Percentiles rank a stretch among this genome's conserved stretches.
These are phyloP conservation scores for Suillus alpinus DNA, from an alignment of 768 basidiomycete genomes.

Conservation along the genomic window DNA sequence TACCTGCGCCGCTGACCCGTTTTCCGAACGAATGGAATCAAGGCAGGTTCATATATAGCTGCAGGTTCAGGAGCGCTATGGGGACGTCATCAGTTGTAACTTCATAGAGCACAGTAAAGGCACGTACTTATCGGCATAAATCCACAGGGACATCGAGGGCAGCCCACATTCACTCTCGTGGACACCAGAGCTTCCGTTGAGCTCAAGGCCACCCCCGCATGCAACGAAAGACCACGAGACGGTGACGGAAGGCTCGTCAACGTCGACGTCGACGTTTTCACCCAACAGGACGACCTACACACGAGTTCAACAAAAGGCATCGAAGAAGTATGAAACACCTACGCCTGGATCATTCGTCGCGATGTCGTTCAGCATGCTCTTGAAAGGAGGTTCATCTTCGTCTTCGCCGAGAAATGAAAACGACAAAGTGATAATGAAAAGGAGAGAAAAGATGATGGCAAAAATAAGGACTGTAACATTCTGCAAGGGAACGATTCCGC, in stretches of 20 bases:
- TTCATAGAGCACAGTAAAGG: neutral
- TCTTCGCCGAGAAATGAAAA: constrained; percentile 47
- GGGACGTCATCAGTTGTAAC: neutral
- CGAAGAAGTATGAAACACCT: constrained; percentile 13
- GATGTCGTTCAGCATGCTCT: constrained; percentile 36
- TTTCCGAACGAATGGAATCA: constrained; percentile 41
- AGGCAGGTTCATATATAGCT: constrained; percentile 42
- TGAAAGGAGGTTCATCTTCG: constrained; percentile 41
- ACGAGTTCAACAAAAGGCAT: neutral
- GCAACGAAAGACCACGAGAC: constrained; percentile 56
- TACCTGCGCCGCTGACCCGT: constrained; percentile 45
- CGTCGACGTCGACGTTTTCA: constrained; percentile 55
- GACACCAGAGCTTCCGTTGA: constrained; percentile 43
- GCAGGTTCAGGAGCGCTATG: constrained; percentile 35
- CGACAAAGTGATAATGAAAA: constrained; percentile 48
- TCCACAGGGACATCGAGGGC: constrained; percentile 37
- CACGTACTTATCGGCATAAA: constrained; percentile 51
- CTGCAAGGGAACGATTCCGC: constrained; percentile 26
- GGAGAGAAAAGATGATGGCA: constrained; percentile 42
- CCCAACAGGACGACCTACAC: constrained; percentile 53
- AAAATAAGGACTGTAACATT: constrained; percentile 30
- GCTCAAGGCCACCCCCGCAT: constrained; percentile 45
- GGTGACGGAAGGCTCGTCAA: constrained; percentile 55
- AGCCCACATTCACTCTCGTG: constrained; percentile 51
- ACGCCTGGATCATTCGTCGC: constrained; percentile 46